These are phyloP conservation scores for Tetratostichococcus sp. DNA, from an alignment of 139 green algal species.

Conservation along the genomic window DNA sequence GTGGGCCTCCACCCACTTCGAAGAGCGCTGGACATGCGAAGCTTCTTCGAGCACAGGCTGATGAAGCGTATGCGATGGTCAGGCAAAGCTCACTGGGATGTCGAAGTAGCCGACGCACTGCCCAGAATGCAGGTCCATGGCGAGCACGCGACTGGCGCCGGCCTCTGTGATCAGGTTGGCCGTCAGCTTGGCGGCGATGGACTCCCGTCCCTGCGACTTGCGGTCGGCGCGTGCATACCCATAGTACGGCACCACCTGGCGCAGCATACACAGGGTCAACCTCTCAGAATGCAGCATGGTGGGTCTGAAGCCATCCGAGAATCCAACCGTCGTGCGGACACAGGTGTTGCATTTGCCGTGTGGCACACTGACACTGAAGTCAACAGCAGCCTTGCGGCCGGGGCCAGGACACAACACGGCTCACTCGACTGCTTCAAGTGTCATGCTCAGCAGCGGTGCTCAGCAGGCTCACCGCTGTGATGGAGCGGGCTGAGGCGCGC, in stretches of 20 bases:
- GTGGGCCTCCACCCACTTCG: too few relatives aligned
- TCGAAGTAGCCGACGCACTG: slow-evolving; percentile 98
- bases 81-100: slow-evolving; percentile 73
- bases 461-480: slow-evolving; percentile 96
- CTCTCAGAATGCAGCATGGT: too few relatives aligned
- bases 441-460: too few relatives aligned
- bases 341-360: too few relatives aligned
- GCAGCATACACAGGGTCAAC: slow-evolving; percentile 1
- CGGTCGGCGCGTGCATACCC: slow-evolving; percentile 93
- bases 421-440: too few relatives aligned
- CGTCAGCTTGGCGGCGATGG: slow-evolving; percentile 96
- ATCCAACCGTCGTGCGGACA: too few relatives aligned
- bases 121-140: slow-evolving; percentile 93
- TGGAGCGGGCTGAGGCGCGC: slow-evolving; percentile 87
- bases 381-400: too few relatives aligned
- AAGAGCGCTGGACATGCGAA: too few relatives aligned
- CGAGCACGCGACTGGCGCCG: slow-evolving; percentile 87
- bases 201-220: slow-evolving; percentile 92
- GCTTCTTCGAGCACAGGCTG: too few relatives aligned
- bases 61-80: too few relatives aligned
- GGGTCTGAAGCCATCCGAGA: too few relatives aligned
- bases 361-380: slow-evolving; percentile 43
- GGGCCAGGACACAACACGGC: too few relatives aligned
- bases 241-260: slow-evolving; percentile 61
- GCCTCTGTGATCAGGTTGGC: slow-evolving; percentile 98